Base-by-base conservation (phyloP, 192 early-diverging fungal species). In the Podila epigama region DNA sequence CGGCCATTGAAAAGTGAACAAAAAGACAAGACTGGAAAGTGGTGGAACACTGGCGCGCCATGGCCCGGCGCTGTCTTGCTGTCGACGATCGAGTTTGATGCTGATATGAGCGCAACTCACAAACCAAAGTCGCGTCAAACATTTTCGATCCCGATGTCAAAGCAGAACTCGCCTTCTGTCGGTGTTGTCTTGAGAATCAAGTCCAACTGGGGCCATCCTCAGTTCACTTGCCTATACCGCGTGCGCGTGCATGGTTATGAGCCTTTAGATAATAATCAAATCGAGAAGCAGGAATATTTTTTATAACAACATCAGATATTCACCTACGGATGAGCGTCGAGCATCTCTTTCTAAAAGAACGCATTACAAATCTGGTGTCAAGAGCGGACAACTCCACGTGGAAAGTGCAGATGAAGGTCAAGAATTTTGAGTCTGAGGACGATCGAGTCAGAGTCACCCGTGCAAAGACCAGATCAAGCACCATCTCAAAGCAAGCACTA, bases 141-240 rank as follows among this genome's bases (percentile, higher is more conserved):
- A 40, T 58, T 75, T 10, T 60, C 61, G 59, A 78, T 82, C 31
- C 60, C 70, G 56, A 60, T 83, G 41, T 82, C 77, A 36, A 75
- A 44, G 70, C 88, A 63, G 80, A 84, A 32, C 68, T 44, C 32
- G 48, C 50, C 73, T 0, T 77, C 61, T 8, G 58, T 63, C 0
- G 66, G 83, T 8, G 70, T 91, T 13, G 78, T 89, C 8, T 69
- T 94, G 42, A 85, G 82, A 34, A 63, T 94, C 59, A 82, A 79
- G 20, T 85, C 82, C 50, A 94, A 94, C 75, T 92, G 89, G 88
- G 92, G 92, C 2, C 80, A 92, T 62, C 81, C 84, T 28, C 77
- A 85, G 12, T 88, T 90, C 66, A 94, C 92, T 10, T 92, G 90
- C 52, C 33, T 94, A 32, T 94, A 94, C 72, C 87, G 92, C 48